These are phyloP conservation scores for Colletotrichum abscissum DNA, from an alignment of 2,329 filamentous ascomycete genomes.

Conservation along the genomic window DNA sequence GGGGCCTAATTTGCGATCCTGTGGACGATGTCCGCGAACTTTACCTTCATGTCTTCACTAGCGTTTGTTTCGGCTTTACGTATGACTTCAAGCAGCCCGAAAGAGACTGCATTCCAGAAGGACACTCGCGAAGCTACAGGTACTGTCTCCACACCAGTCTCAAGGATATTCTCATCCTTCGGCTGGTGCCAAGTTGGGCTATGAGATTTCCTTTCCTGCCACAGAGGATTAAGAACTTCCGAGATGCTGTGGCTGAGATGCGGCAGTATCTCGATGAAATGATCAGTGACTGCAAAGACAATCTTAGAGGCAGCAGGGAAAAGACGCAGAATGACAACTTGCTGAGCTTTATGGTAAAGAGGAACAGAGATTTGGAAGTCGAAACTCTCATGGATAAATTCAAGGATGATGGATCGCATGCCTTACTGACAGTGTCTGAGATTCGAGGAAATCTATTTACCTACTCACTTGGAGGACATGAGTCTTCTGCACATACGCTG, in stretches of 20 bases:
- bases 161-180: not conserved
- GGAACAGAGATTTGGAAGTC: not conserved
- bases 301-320: not conserved
- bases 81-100: constrained; percentile 5
- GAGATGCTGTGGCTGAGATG: not conserved
- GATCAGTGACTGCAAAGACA: not conserved
- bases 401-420: not conserved
- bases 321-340: not conserved
- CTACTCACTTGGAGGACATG: not conserved
- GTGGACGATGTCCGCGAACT: constrained; percentile 3
- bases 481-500: not conserved
- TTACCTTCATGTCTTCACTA: not conserved
- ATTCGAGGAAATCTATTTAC: constrained; percentile 2
- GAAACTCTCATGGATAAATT: not conserved
- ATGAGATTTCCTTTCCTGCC: not conserved
- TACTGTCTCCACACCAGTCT: not conserved
- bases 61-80: not conserved
- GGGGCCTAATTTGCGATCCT: not conserved
- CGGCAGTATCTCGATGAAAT: constrained; percentile 1
- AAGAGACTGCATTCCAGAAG: not conserved
- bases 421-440: not conserved
- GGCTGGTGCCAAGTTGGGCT: not conserved
- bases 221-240: not conserved
- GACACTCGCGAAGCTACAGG: not conserved
- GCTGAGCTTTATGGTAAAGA: not conserved